phyloP scores from a whole-genome alignment of 257 asterid genomes.

The Coffea eugenioides region DNA sequence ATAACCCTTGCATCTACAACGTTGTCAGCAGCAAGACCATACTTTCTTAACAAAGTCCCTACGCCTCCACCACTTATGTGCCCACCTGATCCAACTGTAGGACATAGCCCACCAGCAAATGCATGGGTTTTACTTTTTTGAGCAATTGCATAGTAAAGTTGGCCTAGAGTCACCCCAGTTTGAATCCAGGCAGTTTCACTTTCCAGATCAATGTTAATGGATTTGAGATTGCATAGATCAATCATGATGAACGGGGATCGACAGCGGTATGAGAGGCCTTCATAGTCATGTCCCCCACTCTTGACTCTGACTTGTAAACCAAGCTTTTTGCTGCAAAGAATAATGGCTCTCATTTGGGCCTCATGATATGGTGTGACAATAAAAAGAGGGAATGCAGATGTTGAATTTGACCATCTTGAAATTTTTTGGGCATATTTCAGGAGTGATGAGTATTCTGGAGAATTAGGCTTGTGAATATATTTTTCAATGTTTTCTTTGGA shows the following conservation, averaged over 20 bases:
- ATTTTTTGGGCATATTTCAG: slow-evolving; percentile 5
- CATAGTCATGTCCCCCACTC: slow-evolving; percentile 29
- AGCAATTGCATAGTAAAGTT: slow-evolving; percentile 16
- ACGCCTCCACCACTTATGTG: slow-evolving; percentile 23
- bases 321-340: slow-evolving; percentile 8
- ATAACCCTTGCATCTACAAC: slow-evolving; percentile 14
- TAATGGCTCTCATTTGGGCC: background rate
- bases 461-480: background rate
- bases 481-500: background rate
- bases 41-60: slow-evolving; percentile 14
- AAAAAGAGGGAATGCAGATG: slow-evolving; percentile 6
- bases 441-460: background rate
- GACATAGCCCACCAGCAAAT: slow-evolving; percentile 27
- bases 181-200: slow-evolving; percentile 18
- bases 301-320: slow-evolving; percentile 17
- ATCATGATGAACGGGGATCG: slow-evolving; percentile 7
- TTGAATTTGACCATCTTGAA: slow-evolving; percentile 20
- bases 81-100: slow-evolving; percentile 22
- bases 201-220: background rate
- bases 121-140: slow-evolving; percentile 14
- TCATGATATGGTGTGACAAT: background rate
- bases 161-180: slow-evolving; percentile 18
- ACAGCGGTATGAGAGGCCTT: slow-evolving; percentile 18
- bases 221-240: slow-evolving; percentile 3
- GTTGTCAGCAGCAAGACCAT: slow-evolving; percentile 23